phyloP scores from a whole-genome alignment of 169 alveolate species.

The Eimeria zaria region DNA sequence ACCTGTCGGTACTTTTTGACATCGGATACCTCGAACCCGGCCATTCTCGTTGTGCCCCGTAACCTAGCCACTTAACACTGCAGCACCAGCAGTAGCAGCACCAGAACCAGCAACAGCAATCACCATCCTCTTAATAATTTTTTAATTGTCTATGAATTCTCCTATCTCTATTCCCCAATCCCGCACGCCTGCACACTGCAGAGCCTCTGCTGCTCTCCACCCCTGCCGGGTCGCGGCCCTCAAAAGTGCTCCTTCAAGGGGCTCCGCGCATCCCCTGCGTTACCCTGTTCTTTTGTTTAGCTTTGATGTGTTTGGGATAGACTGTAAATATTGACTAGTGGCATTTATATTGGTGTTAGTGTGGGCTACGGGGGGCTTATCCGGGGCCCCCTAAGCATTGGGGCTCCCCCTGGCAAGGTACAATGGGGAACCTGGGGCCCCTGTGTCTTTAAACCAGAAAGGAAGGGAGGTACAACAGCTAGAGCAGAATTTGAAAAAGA shows the following conservation, averaged over 20 bases:
- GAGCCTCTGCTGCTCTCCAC: not conserved
- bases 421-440: constrained; percentile 5
- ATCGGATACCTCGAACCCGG: constrained; percentile 41
- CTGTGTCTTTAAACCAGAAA: not conserved
- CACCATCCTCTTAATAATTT: not conserved
- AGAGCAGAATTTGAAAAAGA: not conserved
- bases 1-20: constrained; percentile 60
- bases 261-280: not conserved
- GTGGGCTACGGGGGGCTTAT: not conserved
- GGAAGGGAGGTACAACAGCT: not conserved
- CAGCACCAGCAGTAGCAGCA: constrained; percentile 33
- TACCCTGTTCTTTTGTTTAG: not conserved
- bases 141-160: not conserved
- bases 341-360: not conserved
- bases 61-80: constrained; percentile 28
- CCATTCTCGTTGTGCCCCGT: constrained; percentile 52
- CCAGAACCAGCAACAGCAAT: constrained; percentile 29
- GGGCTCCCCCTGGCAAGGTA: not conserved
- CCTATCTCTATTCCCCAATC: not conserved
- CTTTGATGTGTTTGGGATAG: not conserved
- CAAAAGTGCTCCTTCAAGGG: not conserved
- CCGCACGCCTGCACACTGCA: not conserved
- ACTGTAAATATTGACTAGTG: not conserved
- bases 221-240: not conserved
- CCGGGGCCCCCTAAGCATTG: not conserved